Percentiles rank a stretch among this genome's conserved stretches.
Conservation (phyloP, 192 early-diverging fungal species). For the Allomyces javanicus region DNA sequence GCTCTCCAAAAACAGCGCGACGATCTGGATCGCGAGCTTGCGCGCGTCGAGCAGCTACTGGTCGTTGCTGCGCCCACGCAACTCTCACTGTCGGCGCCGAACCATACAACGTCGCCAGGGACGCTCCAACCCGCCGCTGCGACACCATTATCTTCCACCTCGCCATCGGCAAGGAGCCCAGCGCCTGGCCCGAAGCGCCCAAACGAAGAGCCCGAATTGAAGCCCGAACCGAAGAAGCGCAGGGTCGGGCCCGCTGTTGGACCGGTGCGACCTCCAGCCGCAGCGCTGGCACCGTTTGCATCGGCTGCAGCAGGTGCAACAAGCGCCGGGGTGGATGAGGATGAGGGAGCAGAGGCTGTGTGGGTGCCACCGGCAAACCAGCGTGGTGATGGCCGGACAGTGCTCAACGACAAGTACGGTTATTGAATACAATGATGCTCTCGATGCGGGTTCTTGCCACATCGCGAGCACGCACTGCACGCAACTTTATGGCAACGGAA, state of each 20-base stretch:
- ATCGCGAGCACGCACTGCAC: too few relatives aligned
- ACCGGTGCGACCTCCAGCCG: neutral
- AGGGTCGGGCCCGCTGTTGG: too few relatives aligned
- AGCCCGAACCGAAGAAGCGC: too few relatives aligned
- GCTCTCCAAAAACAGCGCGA: neutral
- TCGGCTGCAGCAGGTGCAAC: neutral
- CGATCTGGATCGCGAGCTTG: neutral
- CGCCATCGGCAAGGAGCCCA: too few relatives aligned
- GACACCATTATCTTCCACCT: neutral
- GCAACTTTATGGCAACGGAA: too few relatives aligned
- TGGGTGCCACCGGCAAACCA: constrained; percentile 20
- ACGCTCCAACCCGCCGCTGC: neutral
- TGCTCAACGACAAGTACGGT: constrained; percentile 19
- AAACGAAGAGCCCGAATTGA: too few relatives aligned
- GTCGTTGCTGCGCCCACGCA: neutral
- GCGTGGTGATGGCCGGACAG: constrained; percentile 18
- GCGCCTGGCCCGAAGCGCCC: too few relatives aligned
- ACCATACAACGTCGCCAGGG: neutral
- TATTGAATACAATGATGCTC: constrained; percentile 7
- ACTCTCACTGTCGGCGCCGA: neutral
- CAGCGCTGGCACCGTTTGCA: neutral
- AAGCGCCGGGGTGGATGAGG: neutral
- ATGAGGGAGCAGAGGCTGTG: constrained; percentile 1
- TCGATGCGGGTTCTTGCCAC: too few relatives aligned
- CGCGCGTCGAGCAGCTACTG: neutral